Evolutionary conservation across 2,329 filamentous ascomycete species (phyloP).

Genomic region (Tolypocladium inflatum): DNA sequence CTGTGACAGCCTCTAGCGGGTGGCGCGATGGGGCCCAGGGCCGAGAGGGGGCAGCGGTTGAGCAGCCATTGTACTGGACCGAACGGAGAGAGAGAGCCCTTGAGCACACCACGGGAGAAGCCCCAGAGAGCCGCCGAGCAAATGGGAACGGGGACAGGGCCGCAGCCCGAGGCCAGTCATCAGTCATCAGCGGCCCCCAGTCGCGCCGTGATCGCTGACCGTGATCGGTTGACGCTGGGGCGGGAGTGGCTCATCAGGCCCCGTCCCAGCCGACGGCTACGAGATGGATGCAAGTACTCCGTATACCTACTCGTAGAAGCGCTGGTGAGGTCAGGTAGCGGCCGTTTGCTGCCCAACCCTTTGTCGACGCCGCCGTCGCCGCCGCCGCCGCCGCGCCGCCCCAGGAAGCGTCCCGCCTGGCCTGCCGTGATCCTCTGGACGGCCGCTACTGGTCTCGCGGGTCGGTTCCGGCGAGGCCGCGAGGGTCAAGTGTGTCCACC

Average conservation of each 20-base stretch:
- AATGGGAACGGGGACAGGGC: background rate
- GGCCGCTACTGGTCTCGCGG: constrained; percentile 2
- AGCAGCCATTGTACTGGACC: background rate
- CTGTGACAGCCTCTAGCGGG: constrained; percentile 8
- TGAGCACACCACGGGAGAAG: background rate
- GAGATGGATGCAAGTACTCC: background rate
- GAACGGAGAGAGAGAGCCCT: background rate
- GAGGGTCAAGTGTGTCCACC: background rate
- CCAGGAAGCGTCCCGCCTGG: background rate
- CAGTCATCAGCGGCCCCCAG: background rate
- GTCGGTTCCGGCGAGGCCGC: constrained; percentile 3
- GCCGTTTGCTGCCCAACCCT: constrained; percentile 10
- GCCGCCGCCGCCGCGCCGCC: background rate
- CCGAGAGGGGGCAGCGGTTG: background rate
- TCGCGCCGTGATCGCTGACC: background rate
- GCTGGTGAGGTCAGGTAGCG: constrained; percentile 5
- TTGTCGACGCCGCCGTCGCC: background rate
- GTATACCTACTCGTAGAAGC: no score
- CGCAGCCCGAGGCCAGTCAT: background rate
- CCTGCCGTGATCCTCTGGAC: background rate
- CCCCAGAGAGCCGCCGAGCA: background rate
- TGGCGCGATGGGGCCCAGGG: background rate
- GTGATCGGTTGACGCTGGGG: background rate
- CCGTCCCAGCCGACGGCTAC: background rate
- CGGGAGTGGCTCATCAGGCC: background rate